phyloP scores from a whole-genome alignment of 345 rosid species.

The Physaria fendleri region DNA sequence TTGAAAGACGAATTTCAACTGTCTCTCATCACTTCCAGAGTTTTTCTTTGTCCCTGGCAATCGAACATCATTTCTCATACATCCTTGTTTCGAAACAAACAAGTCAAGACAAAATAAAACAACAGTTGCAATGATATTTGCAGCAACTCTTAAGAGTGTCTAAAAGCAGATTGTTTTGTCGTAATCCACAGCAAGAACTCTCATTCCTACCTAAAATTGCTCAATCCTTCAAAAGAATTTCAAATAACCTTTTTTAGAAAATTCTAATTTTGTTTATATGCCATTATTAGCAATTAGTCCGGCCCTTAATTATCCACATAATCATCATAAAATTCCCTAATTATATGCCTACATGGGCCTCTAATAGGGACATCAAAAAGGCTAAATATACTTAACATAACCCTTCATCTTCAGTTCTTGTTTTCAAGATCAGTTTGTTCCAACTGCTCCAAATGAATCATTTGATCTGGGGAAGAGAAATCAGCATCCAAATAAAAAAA shows the following conservation, averaged over 20 bases:
- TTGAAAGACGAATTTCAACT: slow-evolving; percentile 71
- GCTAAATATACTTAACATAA: neutral
- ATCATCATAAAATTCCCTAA: slow-evolving; percentile 10
- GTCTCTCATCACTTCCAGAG: slow-evolving; percentile 53
- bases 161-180: too few relatives aligned
- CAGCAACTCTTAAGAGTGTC: too few relatives aligned
- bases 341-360: neutral
- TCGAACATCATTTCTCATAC: neutral
- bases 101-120: neutral
- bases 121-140: slow-evolving; percentile 48
- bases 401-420: neutral
- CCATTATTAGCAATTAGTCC: neutral
- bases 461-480: neutral
- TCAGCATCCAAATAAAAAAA: neutral
- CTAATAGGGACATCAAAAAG: neutral
- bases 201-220: slow-evolving; percentile 62
- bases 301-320: slow-evolving; percentile 18
- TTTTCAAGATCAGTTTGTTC: neutral
- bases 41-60: slow-evolving; percentile 61
- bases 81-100: neutral
- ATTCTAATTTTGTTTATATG: too few relatives aligned
- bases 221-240: too few relatives aligned
- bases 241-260: neutral
- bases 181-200: slow-evolving; percentile 75
- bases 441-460: slow-evolving; percentile 15